A percentile compares a stretch with the other conserved stretches of the same genome.
These are phyloP conservation scores for Gaultheria prostrata DNA, from an alignment of 148 eudicot species.

Conservation along the genomic window DNA sequence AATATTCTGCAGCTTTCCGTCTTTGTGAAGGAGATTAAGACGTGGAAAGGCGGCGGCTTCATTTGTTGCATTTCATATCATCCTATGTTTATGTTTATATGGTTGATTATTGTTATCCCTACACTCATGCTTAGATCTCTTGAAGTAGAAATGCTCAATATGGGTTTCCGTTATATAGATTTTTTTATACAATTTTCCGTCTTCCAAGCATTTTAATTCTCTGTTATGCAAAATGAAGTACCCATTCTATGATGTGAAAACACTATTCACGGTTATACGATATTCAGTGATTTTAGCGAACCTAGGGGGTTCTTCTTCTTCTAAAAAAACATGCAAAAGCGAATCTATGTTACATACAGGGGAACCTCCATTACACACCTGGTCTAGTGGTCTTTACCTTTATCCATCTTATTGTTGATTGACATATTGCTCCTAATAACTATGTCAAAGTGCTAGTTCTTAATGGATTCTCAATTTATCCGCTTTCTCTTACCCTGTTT, in stretches of 20 bases:
- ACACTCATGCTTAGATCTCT: neutral
- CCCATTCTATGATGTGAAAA: neutral
- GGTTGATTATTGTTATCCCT: neutral
- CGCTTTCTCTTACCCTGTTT: neutral
- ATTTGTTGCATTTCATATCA: neutral
- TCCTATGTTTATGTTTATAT: neutral
- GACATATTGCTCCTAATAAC: neutral
- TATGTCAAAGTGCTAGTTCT: neutral
- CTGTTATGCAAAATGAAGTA: neutral
- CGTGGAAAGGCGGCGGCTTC: neutral
- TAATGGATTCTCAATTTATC: neutral
- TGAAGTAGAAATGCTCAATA: neutral
- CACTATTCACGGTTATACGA: neutral
- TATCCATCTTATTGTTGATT: neutral
- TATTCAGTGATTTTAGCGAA: neutral
- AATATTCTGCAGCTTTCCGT: neutral
- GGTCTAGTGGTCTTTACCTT: neutral
- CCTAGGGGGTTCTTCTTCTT: neutral
- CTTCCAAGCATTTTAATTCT: too few relatives aligned
- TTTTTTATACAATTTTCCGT: neutral
- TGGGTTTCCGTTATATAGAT: too few relatives aligned
- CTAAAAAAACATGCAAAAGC: too few relatives aligned
- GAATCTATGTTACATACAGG: neutral
- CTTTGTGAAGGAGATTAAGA: constrained; percentile 2
- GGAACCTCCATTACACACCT: neutral